phyloP scores from a whole-genome alignment of 805 yeast species.

The Ogataea salicorniae region DNA sequence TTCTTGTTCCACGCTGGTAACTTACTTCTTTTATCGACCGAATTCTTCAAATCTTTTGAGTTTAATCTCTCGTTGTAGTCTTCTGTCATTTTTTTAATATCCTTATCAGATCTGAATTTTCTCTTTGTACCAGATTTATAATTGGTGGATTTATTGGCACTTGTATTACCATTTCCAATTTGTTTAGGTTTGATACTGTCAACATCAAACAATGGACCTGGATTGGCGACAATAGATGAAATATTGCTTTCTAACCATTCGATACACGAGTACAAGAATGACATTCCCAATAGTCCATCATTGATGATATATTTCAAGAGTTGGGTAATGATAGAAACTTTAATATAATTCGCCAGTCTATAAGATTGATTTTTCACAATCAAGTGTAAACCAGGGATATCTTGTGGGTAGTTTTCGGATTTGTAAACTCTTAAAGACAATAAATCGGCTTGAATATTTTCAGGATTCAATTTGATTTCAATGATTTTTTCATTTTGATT shows the following conservation, averaged over 20 bases:
- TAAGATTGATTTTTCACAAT: conserved; percentile 36
- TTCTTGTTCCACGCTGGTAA: conserved; percentile 85
- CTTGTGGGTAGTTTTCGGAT: conserved; percentile 54
- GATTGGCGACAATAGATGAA: conserved; percentile 54
- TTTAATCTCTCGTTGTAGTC: conserved; percentile 32
- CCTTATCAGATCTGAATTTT: conserved; percentile 21
- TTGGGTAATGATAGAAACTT: conserved; percentile 47
- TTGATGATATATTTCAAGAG: conserved; percentile 40
- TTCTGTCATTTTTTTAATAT: conserved; percentile 29
- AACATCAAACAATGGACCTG: conserved; percentile 58
- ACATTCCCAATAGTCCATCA: conserved; percentile 55
- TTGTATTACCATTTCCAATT: background rate
- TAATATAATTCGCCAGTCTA: conserved; percentile 66
- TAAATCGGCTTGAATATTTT: conserved; percentile 25
- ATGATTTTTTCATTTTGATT: conserved; percentile 26
- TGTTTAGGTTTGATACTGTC: background rate
- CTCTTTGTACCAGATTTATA: background rate
- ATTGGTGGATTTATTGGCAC: background rate
- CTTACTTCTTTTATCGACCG: conserved; percentile 40
- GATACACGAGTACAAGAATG: conserved; percentile 58
- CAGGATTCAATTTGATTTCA: conserved; percentile 31
- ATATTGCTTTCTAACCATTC: conserved; percentile 76
- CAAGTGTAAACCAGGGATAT: conserved; percentile 65
- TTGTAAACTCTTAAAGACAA: conserved; percentile 37
- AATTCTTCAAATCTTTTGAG: conserved; percentile 30